Percentiles rank a stretch among this genome's conserved stretches.
These are phyloP conservation scores for Lunasporangiospora selenospora DNA, from an alignment of 192 early-diverging fungal species.

Conservation along the genomic window DNA sequence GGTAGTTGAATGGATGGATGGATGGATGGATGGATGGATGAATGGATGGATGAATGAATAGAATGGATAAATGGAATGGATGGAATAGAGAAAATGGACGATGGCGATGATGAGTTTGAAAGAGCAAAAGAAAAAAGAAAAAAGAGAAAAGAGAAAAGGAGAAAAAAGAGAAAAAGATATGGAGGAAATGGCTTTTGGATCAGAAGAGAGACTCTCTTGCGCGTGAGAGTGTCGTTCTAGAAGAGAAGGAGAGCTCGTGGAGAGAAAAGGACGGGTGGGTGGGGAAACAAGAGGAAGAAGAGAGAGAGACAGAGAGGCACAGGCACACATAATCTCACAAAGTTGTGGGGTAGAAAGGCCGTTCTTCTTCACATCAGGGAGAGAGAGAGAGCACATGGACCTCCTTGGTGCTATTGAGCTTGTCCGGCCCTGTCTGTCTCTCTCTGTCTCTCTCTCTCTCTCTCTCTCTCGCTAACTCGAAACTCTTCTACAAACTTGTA, in stretches of 20 bases:
- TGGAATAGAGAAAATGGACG: slow-evolving; percentile 1
- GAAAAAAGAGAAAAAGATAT: neutral
- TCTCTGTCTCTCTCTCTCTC: neutral
- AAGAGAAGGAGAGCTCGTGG: no score
- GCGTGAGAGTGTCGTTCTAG: no score
- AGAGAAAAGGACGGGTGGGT: no score
- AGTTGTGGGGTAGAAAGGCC: slow-evolving; percentile 1
- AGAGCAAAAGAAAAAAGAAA: neutral
- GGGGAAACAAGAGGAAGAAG: no score
- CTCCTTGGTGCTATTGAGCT: neutral
- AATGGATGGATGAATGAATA: neutral
- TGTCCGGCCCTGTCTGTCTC: neutral
- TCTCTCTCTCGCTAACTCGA: neutral
- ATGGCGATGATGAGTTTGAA: no score
- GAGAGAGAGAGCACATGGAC: neutral
- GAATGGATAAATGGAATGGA: neutral
- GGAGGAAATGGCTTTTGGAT: neutral
- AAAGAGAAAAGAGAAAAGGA: neutral
- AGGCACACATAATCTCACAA: neutral
- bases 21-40: neutral
- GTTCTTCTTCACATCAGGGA: slow-evolving; percentile 3
- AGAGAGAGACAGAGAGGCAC: neutral
- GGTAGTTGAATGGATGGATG: neutral
- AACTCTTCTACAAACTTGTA: no score
- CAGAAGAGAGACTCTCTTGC: no score